Percentiles rank a stretch among this genome's conserved stretches.
These are phyloP conservation scores for Suillus subluteus DNA, from an alignment of 768 basidiomycete species.

Conservation along the genomic window DNA sequence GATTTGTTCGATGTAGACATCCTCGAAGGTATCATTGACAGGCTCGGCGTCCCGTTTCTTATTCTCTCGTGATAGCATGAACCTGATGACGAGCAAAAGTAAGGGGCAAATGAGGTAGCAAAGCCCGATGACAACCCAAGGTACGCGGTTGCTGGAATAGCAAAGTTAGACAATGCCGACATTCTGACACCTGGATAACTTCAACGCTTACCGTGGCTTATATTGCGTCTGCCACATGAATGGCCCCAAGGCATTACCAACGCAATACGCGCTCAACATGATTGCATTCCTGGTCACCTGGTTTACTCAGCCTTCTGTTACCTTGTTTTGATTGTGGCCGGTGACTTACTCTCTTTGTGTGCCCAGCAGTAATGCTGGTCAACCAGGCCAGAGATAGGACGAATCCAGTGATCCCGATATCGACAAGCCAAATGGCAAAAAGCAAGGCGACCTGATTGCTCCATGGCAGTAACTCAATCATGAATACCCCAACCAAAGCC, in stretches of 20 bases:
- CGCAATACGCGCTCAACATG: slow-evolving; percentile 70
- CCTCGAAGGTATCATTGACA: slow-evolving; percentile 55
- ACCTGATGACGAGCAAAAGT: slow-evolving; percentile 53
- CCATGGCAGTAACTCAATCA: slow-evolving; percentile 70
- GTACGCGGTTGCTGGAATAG: slow-evolving; percentile 60
- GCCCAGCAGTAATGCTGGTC: slow-evolving; percentile 65
- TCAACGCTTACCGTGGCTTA: slow-evolving; percentile 54
- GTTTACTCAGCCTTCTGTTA: neutral
- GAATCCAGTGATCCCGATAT: slow-evolving; percentile 60
- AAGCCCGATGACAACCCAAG: slow-evolving; percentile 76
- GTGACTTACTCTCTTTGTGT: slow-evolving; percentile 64
- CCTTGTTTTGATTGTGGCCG: neutral
- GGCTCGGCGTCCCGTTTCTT: slow-evolving; percentile 62
- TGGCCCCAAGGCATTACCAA: slow-evolving; percentile 70
- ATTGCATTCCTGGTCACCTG: slow-evolving; percentile 59
- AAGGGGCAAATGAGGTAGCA: slow-evolving; percentile 60
- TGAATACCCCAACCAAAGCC: slow-evolving; percentile 60
- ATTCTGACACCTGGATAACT: neutral
- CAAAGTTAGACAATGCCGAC: neutral
- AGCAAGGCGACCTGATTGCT: slow-evolving; percentile 66
- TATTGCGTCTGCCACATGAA: slow-evolving; percentile 79
- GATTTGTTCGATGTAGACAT: slow-evolving; percentile 60
- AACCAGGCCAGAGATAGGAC: slow-evolving; percentile 67
- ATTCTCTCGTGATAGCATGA: slow-evolving; percentile 61
- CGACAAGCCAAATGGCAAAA: slow-evolving; percentile 43